phyloP scores from a whole-genome alignment of 306 rosid species.

The Pueraria montana region DNA sequence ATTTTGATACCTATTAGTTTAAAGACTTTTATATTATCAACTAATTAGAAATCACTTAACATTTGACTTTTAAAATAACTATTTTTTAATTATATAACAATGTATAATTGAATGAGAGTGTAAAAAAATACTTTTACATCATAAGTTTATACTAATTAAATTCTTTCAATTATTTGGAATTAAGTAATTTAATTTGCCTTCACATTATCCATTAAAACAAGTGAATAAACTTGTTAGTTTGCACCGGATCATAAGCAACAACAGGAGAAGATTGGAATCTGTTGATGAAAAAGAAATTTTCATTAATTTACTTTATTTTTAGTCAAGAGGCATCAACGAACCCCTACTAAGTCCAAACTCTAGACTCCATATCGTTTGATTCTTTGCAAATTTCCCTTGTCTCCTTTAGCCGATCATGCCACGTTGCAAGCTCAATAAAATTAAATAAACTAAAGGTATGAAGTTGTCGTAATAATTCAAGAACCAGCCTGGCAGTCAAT shows the following conservation, averaged over 20 bases:
- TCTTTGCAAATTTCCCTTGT: neutral
- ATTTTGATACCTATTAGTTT: no score
- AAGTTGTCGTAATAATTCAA: no score
- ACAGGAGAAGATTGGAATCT: neutral
- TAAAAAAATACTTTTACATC: no score
- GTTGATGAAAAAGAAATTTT: neutral
- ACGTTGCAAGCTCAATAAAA: no score
- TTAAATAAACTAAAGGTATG: no score
- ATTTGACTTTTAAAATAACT: no score
- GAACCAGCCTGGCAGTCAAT: no score
- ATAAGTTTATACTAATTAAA: neutral
- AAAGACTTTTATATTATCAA: no score
- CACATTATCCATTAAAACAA: neutral
- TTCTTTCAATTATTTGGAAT: neutral
- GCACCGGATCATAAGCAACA: neutral
- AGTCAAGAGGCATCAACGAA: neutral
- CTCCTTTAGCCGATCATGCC: no score
- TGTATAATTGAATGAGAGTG: no score
- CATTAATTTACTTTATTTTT: neutral
- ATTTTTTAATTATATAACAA: no score
- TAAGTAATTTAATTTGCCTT: neutral
- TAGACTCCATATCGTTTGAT: neutral
- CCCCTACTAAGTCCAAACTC: neutral
- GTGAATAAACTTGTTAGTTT: neutral
- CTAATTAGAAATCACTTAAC: no score